phyloP scores from a whole-genome alignment of 768 basidiomycete species.

The Termitomyces titanicus region DNA sequence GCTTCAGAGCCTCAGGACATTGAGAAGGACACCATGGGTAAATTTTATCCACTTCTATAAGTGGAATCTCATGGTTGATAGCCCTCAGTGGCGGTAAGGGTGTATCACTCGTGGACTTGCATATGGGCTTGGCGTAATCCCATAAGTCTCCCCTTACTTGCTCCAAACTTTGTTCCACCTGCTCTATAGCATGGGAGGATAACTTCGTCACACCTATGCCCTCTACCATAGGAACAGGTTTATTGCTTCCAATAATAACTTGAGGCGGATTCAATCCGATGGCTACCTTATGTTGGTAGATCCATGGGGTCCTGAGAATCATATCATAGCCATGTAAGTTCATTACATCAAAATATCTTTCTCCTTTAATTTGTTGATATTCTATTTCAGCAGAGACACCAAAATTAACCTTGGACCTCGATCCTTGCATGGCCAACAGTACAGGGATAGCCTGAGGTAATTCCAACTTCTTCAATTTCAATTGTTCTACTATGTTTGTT shows the following conservation, averaged over 20 bases:
- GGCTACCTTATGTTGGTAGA: no score
- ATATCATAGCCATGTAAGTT: background rate
- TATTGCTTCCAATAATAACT: background rate
- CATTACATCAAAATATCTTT: background rate
- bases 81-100: no score
- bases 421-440: background rate
- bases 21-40: conserved; percentile 31
- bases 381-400: background rate
- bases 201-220: conserved; percentile 8
- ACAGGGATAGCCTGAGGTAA: background rate
- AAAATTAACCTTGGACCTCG: background rate
- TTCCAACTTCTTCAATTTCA: background rate
- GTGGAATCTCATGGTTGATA: background rate
- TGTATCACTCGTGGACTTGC: no score
- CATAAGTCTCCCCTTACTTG: conserved; percentile 13
- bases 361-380: background rate
- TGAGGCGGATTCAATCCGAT: background rate
- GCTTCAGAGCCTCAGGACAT: conserved; percentile 34
- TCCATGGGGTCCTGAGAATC: conserved; percentile 37
- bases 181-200: conserved; percentile 1
- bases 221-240: background rate
- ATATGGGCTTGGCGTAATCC: background rate
- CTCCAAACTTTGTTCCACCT: conserved; percentile 1
- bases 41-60: background rate
- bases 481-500: background rate